Evolutionary conservation across 129 eudicot species (phyloP).

Genomic region (Tagetes patula): DNA sequence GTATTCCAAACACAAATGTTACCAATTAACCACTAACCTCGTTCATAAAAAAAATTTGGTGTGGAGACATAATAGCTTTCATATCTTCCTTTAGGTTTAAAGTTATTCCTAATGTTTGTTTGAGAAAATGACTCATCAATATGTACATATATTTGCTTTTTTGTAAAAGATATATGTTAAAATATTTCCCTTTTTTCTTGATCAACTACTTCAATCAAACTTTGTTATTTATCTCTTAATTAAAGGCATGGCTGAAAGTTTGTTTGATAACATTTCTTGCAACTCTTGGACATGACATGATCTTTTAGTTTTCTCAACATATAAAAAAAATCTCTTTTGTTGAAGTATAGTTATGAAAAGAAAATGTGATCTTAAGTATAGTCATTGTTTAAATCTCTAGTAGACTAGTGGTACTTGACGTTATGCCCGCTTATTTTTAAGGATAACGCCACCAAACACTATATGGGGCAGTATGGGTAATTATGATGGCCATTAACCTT

Average conservation of each 20-base stretch:
- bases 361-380: no score
- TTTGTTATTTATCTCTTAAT: constrained; percentile 8
- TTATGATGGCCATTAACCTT: no score
- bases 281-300: no score
- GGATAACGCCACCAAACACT: no score
- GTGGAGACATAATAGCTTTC: constrained; percentile 28
- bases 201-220: constrained; percentile 15
- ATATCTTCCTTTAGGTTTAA: constrained; percentile 32
- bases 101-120: constrained; percentile 37
- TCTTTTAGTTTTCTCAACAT: not conserved
- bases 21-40: no score
- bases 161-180: constrained; percentile 2
- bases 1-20: no score
- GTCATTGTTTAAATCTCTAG: no score
- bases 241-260: constrained; percentile 13
- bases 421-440: no score
- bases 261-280: not conserved
- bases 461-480: no score
- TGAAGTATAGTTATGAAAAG: no score
- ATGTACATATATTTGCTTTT: constrained; percentile 22
- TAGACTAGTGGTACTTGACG: no score
- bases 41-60: constrained; percentile 19
- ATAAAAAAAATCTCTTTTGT: not conserved
- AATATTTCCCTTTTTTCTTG: constrained; percentile 37
- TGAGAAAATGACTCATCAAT: constrained; percentile 37